Evolutionary conservation across 106 monocot genomes (phyloP).

Genomic region (Dendrobium chrysotoxum): DNA sequence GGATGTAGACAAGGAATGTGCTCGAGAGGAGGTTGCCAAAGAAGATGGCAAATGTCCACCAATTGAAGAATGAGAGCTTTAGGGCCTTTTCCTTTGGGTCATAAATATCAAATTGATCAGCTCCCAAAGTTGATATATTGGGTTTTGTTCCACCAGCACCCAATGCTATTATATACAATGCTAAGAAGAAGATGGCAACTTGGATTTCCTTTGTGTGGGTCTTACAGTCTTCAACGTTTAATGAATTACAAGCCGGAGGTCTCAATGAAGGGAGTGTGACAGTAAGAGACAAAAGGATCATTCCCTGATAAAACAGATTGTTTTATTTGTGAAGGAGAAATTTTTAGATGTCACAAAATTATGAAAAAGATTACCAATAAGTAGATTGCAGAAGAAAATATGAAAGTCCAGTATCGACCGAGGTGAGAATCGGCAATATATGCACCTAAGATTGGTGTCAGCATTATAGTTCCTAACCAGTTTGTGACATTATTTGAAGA

Average conservation of each 20-base stretch:
- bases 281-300: slow-evolving; percentile 28
- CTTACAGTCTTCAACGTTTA: slow-evolving; percentile 1
- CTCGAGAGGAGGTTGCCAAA: slow-evolving; percentile 7
- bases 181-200: slow-evolving; percentile 28
- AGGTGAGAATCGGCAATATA: slow-evolving; percentile 40
- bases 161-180: slow-evolving; percentile 35
- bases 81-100: neutral
- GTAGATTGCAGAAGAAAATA: slow-evolving; percentile 24
- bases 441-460: slow-evolving; percentile 40
- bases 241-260: slow-evolving; percentile 12
- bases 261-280: slow-evolving; percentile 28
- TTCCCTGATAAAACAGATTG: slow-evolving; percentile 17
- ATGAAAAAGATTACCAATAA: slow-evolving; percentile 11
- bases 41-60: slow-evolving; percentile 7
- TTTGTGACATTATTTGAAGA: slow-evolving; percentile 58
- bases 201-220: slow-evolving; percentile 4
- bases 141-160: slow-evolving; percentile 49
- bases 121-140: slow-evolving; percentile 40
- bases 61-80: slow-evolving; percentile 8
- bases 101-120: slow-evolving; percentile 14
- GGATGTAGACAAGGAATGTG: neutral
- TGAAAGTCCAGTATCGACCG: slow-evolving; percentile 38
- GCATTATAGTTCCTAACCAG: slow-evolving; percentile 45
- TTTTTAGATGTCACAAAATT: too few relatives aligned
- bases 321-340: neutral